Conservation (phyloP, 2,329 filamentous ascomycete genomes). For the Pseudopithomyces chartarum region DNA sequence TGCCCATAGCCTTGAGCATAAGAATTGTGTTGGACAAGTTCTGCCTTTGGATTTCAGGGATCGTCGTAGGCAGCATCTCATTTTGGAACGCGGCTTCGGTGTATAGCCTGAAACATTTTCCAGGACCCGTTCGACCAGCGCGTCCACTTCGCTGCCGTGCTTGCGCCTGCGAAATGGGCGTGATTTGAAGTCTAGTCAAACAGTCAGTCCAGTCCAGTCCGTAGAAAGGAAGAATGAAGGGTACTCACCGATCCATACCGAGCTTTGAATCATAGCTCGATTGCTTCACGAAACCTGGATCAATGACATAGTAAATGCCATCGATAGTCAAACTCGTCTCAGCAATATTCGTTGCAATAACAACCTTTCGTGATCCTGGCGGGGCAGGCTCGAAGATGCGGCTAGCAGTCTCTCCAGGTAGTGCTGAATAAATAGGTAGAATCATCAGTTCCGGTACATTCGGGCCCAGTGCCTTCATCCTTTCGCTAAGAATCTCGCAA, state of each 20-base stretch:
- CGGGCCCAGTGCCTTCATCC: conserved; percentile 93
- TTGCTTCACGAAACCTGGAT: conserved; percentile 97
- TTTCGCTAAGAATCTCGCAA: conserved; percentile 89
- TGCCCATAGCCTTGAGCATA: conserved; percentile 99
- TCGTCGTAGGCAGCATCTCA: conserved; percentile 95
- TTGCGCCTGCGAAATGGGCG: conserved; percentile 94
- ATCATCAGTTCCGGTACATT: conserved; percentile 91
- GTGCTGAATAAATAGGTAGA: conserved; percentile 91
- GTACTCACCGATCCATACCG: conserved; percentile 73
- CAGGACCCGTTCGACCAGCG: conserved; percentile 91
- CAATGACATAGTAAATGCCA: conserved; percentile 95
- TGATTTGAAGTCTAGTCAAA: conserved; percentile 75
- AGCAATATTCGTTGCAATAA: conserved; percentile 97
- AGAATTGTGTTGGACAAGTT: conserved; percentile 92
- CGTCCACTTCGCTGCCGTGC: conserved; percentile 92
- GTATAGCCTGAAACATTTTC: conserved; percentile 87
- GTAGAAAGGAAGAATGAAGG: too few species aligned
- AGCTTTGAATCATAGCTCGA: conserved; percentile 96
- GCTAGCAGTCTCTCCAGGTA: conserved; percentile 92
- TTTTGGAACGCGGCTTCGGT: conserved; percentile 95
- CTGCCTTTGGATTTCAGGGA: conserved; percentile 94
- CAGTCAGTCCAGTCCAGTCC: too few species aligned
- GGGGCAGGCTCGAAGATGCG: conserved; percentile 94
- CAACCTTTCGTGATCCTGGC: conserved; percentile 83
- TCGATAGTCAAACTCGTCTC: conserved; percentile 98